These are phyloP conservation scores for Forsythia viridissima DNA, from an alignment of 257 asterid genomes.

Conservation along the genomic window DNA sequence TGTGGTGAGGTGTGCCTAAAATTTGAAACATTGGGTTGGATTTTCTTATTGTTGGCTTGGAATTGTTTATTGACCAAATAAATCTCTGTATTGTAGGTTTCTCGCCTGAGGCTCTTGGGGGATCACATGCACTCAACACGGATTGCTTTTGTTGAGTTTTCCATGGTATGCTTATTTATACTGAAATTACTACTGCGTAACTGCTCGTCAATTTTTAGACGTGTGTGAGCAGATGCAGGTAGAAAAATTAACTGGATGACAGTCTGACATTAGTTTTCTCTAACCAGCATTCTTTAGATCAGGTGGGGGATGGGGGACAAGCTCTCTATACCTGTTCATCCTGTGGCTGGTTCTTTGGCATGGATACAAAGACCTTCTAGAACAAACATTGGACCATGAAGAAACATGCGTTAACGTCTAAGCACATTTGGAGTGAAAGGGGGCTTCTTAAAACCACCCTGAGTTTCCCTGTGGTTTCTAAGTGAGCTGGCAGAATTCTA, in stretches of 20 bases:
- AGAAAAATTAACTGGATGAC: background rate
- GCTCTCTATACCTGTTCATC: background rate
- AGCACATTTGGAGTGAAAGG: background rate
- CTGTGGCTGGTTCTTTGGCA: background rate
- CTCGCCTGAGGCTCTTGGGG: slow-evolving; percentile 68
- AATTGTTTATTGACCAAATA: slow-evolving; percentile 9
- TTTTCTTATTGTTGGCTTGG: slow-evolving; percentile 10
- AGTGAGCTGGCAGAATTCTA: background rate
- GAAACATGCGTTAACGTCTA: background rate
- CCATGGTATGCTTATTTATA: slow-evolving; percentile 37
- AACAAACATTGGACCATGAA: background rate
- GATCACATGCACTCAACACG: slow-evolving; percentile 65
- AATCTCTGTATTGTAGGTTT: slow-evolving; percentile 40
- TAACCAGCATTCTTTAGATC: background rate
- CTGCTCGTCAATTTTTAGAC: background rate
- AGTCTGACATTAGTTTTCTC: background rate
- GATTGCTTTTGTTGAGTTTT: slow-evolving; percentile 66
- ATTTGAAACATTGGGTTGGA: background rate
- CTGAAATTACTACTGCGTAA: background rate
- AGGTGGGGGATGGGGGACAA: background rate
- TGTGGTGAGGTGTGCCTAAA: slow-evolving; percentile 74
- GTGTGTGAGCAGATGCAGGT: background rate
- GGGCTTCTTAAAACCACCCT: background rate
- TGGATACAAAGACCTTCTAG: background rate
- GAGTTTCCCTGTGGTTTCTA: background rate